Percentiles rank a stretch among this genome's conserved stretches.
phyloP scores from a whole-genome alignment of 1,284 basidiomycete genomes.

The Tetrapyrgos nigripes region DNA sequence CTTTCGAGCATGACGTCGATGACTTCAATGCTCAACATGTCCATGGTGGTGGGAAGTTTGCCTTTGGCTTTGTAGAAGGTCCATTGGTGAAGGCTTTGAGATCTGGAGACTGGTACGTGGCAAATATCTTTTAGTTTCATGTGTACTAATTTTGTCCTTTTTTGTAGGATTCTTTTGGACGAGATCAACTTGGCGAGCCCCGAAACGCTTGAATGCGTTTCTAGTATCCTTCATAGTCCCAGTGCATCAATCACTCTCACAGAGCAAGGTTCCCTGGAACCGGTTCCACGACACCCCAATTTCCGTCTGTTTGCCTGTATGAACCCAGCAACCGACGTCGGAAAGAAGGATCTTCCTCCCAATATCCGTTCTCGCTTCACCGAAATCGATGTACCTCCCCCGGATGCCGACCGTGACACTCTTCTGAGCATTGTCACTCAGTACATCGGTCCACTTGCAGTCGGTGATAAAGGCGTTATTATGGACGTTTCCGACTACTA shows the following conservation, averaged over 20 bases:
- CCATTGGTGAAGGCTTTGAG: slow-evolving; percentile 93
- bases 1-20: slow-evolving; percentile 74
- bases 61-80: slow-evolving; percentile 96
- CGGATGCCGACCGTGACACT: slow-evolving; percentile 92
- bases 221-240: slow-evolving; percentile 86
- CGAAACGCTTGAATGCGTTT: slow-evolving; percentile 95
- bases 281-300: slow-evolving; percentile 90
- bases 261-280: slow-evolving; percentile 92
- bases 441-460: slow-evolving; percentile 87
- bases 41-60: slow-evolving; percentile 85
- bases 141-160: slow-evolving; percentile 6
- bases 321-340: slow-evolving; percentile 99
- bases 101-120: slow-evolving; percentile 86
- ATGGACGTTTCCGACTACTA: slow-evolving; percentile 96
- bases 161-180: slow-evolving; percentile 87
- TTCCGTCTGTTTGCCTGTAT: slow-evolving; percentile 99
- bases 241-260: slow-evolving; percentile 92
- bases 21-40: slow-evolving; percentile 90
- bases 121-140: slow-evolving; percentile 1
- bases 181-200: slow-evolving; percentile 96
- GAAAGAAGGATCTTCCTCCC: slow-evolving; percentile 95
- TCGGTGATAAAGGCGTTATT: slow-evolving; percentile 89
- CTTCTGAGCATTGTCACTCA: slow-evolving; percentile 88
- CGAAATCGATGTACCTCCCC: slow-evolving; percentile 93
- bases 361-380: slow-evolving; percentile 94